phyloP scores from a whole-genome alignment of 108 stramenopile genomes.

The Fragilaria radians region DNA sequence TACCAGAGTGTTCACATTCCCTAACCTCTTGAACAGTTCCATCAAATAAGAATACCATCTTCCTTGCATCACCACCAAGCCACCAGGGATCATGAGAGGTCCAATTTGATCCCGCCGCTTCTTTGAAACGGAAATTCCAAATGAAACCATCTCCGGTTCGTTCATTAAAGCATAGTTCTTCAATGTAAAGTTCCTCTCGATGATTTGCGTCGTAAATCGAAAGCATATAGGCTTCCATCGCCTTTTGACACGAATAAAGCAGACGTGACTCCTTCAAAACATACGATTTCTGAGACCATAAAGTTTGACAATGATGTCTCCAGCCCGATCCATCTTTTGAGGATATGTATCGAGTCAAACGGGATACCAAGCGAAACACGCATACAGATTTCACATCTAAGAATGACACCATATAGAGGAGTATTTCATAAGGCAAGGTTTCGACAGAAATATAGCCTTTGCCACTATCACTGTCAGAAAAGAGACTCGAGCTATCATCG shows the following conservation, averaged over 20 bases:
- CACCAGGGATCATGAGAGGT: conserved; percentile 61
- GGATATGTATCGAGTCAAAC: conserved; percentile 21
- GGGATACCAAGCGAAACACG: conserved; percentile 9
- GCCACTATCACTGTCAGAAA: no score
- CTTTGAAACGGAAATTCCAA: conserved; percentile 77
- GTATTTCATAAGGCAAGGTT: conserved; percentile 30
- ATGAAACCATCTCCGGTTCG: conserved; percentile 31
- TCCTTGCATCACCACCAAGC: conserved; percentile 43
- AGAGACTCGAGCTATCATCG: no score
- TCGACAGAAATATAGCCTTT: no score
- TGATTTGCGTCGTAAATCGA: conserved; percentile 34
- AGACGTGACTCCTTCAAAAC: conserved; percentile 29
- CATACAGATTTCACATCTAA: conserved; percentile 31
- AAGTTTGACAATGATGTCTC: conserved; percentile 37
- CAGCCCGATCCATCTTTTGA: conserved; percentile 47
- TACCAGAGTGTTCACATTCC: not conserved
- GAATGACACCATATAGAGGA: conserved; percentile 20
- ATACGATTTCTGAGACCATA: conserved; percentile 56
- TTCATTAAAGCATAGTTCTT: conserved; percentile 58
- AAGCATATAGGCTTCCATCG: conserved; percentile 44
- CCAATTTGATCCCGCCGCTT: conserved; percentile 72
- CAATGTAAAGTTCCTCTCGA: conserved; percentile 30
- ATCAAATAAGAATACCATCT: conserved; percentile 68
- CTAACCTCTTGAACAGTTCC: conserved; percentile 38
- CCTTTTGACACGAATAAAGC: conserved; percentile 9